Conservation (phyloP, 78 protist genomes). For the Dictyostelium brefeldianum region DNA sequence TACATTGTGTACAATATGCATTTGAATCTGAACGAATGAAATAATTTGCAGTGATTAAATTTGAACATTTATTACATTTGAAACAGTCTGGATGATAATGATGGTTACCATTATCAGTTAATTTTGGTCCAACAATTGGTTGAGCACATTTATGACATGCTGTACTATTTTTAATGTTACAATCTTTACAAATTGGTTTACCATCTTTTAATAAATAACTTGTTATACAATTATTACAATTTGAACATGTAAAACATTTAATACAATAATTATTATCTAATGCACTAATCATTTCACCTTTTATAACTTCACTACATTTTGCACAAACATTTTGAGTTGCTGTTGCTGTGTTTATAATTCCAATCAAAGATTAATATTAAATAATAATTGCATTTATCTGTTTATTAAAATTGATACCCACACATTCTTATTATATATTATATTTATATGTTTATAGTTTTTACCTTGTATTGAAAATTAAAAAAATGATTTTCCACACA, state of each 20-base stretch:
- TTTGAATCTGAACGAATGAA: constrained; percentile 16
- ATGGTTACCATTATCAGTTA: constrained; percentile 27
- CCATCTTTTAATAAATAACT: constrained; percentile 18
- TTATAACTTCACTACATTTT: constrained; percentile 2
- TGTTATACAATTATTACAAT: constrained; percentile 2
- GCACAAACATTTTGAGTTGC: neutral
- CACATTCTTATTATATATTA: too few relatives aligned
- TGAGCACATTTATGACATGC: constrained; percentile 20
- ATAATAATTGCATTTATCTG: too few relatives aligned
- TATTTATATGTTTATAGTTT: too few relatives aligned
- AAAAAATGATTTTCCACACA: too few relatives aligned
- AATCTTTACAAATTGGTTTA: constrained; percentile 1
- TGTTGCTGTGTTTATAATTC: too few relatives aligned
- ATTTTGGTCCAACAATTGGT: constrained; percentile 50
- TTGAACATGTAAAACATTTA: constrained; percentile 49
- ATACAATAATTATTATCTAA: neutral
- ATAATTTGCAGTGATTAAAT: neutral
- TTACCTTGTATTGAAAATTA: too few relatives aligned
- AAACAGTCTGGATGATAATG: constrained; percentile 58
- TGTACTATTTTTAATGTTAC: constrained; percentile 1
- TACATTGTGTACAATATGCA: constrained; percentile 20
- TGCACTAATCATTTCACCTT: neutral
- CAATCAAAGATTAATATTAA: too few relatives aligned
- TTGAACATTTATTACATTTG: constrained; percentile 23
- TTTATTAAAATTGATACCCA: too few relatives aligned